Percentiles rank a stretch among this genome's conserved stretches.
Conservation (phyloP, 208 protist species). For the Trypanosoma lewisi region DNA sequence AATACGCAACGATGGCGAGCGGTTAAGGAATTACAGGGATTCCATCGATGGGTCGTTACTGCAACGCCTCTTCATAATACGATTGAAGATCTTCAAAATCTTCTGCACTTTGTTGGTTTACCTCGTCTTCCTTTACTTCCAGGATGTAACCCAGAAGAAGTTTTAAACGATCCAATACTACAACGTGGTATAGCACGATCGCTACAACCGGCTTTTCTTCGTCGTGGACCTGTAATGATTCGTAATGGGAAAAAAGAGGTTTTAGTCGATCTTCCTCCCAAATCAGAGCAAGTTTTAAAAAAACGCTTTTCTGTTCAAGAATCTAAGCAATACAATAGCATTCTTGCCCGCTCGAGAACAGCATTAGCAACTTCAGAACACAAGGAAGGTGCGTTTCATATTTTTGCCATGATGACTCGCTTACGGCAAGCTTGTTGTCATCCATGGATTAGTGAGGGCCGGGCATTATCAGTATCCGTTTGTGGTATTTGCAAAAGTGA, state of each 20-base stretch:
- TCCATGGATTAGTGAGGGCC: constrained; percentile 79
- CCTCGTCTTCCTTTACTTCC: constrained; percentile 76
- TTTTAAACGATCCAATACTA: constrained; percentile 73
- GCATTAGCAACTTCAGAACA: constrained; percentile 60
- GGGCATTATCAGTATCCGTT: constrained; percentile 54
- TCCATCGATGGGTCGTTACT: constrained; percentile 91
- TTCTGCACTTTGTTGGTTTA: constrained; percentile 82
- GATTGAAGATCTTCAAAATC: constrained; percentile 91
- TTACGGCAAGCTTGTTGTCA: constrained; percentile 93
- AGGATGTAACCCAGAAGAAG: constrained; percentile 59
- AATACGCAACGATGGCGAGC: constrained; percentile 85
- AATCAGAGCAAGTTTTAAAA: constrained; percentile 65
- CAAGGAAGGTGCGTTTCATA: constrained; percentile 78
- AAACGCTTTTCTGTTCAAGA: constrained; percentile 72
- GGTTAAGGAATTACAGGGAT: constrained; percentile 71
- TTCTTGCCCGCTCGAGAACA: constrained; percentile 74
- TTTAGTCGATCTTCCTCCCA: constrained; percentile 77
- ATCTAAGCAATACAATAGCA: constrained; percentile 83
- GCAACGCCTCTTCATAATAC: constrained; percentile 94
- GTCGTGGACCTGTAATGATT: constrained; percentile 85
- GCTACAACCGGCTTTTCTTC: constrained; percentile 86
- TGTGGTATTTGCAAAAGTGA: constrained; percentile 84
- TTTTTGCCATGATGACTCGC: constrained; percentile 93
- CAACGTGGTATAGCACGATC: constrained; percentile 82
- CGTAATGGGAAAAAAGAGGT: constrained; percentile 77